Conservation (phyloP, 345 rosid species). For the Acer saccharum region DNA sequence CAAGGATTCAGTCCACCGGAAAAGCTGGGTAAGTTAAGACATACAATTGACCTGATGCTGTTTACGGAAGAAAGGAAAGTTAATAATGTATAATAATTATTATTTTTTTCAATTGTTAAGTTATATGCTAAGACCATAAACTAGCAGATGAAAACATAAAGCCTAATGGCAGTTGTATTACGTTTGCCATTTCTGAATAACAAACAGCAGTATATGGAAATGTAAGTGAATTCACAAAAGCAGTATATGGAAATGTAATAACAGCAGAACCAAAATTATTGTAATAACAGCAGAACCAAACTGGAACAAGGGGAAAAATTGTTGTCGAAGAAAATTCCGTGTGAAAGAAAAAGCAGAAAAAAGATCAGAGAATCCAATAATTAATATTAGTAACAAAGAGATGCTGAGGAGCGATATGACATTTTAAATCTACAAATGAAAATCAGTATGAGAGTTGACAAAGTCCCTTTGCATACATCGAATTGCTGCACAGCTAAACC, state of each 20-base stretch:
- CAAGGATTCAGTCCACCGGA: conserved; percentile 94
- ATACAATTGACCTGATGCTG: conserved; percentile 87
- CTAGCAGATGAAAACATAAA: not conserved
- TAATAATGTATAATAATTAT: not conserved
- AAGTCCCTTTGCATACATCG: no score
- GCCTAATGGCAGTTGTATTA: no score
- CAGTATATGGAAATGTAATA: not conserved
- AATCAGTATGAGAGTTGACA: no score
- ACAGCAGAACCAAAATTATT: not conserved
- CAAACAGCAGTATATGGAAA: not conserved
- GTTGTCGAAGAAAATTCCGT: not conserved
- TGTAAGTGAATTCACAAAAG: not conserved
- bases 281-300: conserved; percentile 1
- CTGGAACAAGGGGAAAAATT: not conserved
- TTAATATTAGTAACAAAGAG: not conserved
- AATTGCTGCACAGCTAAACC: not conserved
- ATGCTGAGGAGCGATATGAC: not conserved
- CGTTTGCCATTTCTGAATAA: no score
- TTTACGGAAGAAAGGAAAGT: conserved; percentile 11
- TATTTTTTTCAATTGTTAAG: not conserved
- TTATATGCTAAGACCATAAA: not conserved
- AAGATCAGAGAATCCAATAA: not conserved
- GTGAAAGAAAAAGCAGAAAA: not conserved
- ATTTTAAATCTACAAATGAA: no score
- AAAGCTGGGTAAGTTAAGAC: conserved; percentile 93